Conservation (phyloP, 805 yeast genomes). For the Pachysolen tannophilus region DNA sequence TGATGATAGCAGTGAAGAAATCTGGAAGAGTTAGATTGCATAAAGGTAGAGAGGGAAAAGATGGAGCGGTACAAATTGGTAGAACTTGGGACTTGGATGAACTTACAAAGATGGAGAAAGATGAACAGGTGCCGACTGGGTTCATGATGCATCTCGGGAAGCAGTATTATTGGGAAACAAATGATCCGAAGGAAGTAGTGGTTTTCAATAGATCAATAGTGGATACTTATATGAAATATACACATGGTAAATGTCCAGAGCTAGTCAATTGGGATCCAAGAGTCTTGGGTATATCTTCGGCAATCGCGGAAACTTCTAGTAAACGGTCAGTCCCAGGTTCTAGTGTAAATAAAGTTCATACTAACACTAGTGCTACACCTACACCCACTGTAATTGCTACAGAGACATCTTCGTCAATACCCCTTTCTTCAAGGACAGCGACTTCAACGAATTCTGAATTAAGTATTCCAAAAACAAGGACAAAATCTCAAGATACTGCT, state of each 20-base stretch:
- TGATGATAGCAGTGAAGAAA: constrained; percentile 53
- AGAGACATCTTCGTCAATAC: no score
- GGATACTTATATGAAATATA: constrained; percentile 45
- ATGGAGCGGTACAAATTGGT: constrained; percentile 79
- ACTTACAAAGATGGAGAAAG: constrained; percentile 48
- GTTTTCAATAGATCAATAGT: constrained; percentile 48
- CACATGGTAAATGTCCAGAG: constrained; percentile 46
- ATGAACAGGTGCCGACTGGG: constrained; percentile 44
- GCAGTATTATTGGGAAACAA: constrained; percentile 77
- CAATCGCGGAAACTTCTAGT: background rate
- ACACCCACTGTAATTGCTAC: no score
- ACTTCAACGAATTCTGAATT: no score
- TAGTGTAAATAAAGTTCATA: no score
- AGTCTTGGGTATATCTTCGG: constrained; percentile 6
- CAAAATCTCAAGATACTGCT: no score
- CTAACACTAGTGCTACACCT: no score
- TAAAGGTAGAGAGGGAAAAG: constrained; percentile 76
- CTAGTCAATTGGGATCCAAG: constrained; percentile 41
- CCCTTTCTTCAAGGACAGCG: no score
- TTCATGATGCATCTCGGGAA: constrained; percentile 58
- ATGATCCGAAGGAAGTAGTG: constrained; percentile 46
- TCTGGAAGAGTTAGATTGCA: constrained; percentile 68
- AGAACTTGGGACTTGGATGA: constrained; percentile 86
- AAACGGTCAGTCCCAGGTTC: no score
- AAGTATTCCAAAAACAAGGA: no score